These are phyloP conservation scores for Penicillium longicatenatum DNA, from an alignment of 495 filamentous ascomycete genomes.

Conservation along the genomic window DNA sequence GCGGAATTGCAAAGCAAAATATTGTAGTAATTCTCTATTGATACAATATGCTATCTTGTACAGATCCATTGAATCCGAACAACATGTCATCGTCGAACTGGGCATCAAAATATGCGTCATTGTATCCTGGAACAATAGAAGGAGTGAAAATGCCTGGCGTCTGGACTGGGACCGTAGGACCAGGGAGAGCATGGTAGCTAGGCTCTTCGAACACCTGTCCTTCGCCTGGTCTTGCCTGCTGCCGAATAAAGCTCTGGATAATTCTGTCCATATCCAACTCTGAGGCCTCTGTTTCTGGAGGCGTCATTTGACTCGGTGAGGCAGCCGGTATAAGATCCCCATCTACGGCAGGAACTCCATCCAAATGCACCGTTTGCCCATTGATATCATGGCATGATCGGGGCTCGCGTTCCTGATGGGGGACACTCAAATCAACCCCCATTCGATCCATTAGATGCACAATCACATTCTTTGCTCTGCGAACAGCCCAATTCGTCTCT, in stretches of 20 bases:
- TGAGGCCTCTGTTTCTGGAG: slow-evolving; percentile 22
- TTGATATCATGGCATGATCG: not conserved
- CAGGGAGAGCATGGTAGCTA: not conserved
- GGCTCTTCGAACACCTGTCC: slow-evolving; percentile 3
- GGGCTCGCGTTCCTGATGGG: not conserved
- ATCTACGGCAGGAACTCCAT: not conserved
- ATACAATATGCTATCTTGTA: slow-evolving; percentile 24
- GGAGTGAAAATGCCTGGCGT: not conserved
- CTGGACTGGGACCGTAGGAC: not conserved
- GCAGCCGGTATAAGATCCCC: not conserved
- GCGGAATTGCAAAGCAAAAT: not conserved
- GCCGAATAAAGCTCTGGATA: slow-evolving; percentile 36
- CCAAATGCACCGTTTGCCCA: not conserved
- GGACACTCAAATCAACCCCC: slow-evolving; percentile 22
- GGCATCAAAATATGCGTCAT: slow-evolving; percentile 9
- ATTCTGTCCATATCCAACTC: slow-evolving; percentile 38
- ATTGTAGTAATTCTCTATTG: not conserved
- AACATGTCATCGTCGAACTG: slow-evolving; percentile 27
- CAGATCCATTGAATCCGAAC: slow-evolving; percentile 28
- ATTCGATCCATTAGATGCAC: slow-evolving; percentile 36
- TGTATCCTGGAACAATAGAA: not conserved
- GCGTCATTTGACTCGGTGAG: slow-evolving; percentile 9
- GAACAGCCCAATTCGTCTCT: slow-evolving; percentile 35
- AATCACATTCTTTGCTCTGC: slow-evolving; percentile 33
- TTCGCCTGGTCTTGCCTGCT: slow-evolving; percentile 12